Percentiles rank a stretch among this genome's conserved stretches.
Evolutionary conservation across 352 stramenopile genomes (phyloP).

Genomic region (Phytophthora vignae): DNA sequence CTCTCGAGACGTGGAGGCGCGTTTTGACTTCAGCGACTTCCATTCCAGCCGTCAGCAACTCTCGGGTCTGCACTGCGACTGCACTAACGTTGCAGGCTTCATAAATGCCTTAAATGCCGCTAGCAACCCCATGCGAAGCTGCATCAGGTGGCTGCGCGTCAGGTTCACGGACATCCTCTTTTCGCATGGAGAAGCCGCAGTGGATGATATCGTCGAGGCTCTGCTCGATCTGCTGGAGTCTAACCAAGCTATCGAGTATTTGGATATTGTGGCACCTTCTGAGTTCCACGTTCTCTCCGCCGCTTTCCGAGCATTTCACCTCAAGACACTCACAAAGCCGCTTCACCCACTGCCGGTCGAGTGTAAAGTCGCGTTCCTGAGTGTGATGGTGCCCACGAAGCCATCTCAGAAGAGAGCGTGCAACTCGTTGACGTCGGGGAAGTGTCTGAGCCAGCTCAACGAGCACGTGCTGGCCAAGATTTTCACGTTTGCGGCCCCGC

Average conservation of each 20-base stretch:
- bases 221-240: not conserved
- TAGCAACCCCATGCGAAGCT: not conserved
- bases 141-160: not conserved
- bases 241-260: not conserved
- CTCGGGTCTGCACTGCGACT: not conserved
- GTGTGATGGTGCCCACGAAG: not conserved
- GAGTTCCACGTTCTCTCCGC: not conserved
- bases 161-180: not conserved
- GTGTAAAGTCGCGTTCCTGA: constrained; percentile 1
- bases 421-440: not conserved
- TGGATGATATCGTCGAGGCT: not conserved
- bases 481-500: not conserved
- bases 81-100: not conserved
- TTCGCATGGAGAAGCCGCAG: not conserved
- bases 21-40: not conserved
- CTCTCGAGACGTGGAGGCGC: not conserved
- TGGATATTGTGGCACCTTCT: not conserved
- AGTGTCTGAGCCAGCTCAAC: not conserved
- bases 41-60: not conserved
- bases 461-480: not conserved
- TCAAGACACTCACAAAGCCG: not conserved
- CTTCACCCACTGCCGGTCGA: not conserved
- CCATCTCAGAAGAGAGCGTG: not conserved
- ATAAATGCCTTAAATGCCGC: not conserved
- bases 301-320: not conserved